Base-by-base conservation (phyloP, 306 rosid genomes). In the Gynostemma pentaphyllum region DNA sequence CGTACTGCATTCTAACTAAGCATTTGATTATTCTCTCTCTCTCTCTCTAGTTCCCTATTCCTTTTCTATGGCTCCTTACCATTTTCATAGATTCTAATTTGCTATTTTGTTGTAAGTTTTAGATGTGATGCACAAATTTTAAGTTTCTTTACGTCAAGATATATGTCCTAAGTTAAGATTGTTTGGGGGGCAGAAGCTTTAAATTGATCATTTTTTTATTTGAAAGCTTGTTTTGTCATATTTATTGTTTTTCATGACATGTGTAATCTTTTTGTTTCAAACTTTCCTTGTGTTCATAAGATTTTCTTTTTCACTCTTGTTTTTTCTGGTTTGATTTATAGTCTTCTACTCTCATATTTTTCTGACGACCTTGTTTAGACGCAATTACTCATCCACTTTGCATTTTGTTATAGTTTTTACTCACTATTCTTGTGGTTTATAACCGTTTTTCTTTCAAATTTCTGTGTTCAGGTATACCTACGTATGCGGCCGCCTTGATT, bases 391-490 rank as follows among this genome's bases (percentile, higher is more conserved):
- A 13, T 37, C 2, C 34, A 59, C 28, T 19, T 57, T 24, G 27
- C 32, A 59, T 37, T 59, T 59, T 19, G 39, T 27, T 39, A 9
- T 36, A 18, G 30, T 16, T 21, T 29, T 39, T 39, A 1, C 44
- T 39, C 41, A 59, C 66, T 60, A 13, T 39, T 60, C 66, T 6
- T 39, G 8, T 60, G 7, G 49, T 39, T 60, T 32, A 24, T 41
- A n/a, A 1, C n/a, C n/a, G n/a, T n/a, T n/a, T 24, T 2, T 39
- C n/a, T 27, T 15, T 55, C 30, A 21, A 67, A 26, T 37, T 64
- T 52, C 7, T 46, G 10, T 50, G 66, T 74, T 75, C 89, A 94
- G 97, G 75, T 70, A 54, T 88, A 45, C 76, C 84, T 55, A 86
- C 88, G 26, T 62, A 68, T 70, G 49, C 4, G n/a, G 80, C 75